Percentiles rank a stretch among this genome's conserved stretches.
Conservation (phyloP, 148 eudicot genomes). For the Mesembryanthemum crystallinum region DNA sequence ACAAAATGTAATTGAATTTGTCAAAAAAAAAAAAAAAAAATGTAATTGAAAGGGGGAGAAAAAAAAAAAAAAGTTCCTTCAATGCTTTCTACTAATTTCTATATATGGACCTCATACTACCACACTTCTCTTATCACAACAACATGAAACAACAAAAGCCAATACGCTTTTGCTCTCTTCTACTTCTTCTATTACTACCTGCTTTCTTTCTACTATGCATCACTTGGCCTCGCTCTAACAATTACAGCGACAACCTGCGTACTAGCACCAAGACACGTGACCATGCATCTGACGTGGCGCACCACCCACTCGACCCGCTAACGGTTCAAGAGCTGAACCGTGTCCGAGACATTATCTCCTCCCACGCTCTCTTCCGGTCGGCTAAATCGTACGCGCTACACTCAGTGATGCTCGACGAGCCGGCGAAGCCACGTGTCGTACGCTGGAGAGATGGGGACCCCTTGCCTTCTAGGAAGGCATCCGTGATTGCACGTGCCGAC, state of each 20-base stretch:
- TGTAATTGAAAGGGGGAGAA: too few relatives aligned
- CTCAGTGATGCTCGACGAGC: constrained; percentile 63
- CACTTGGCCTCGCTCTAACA: too few relatives aligned
- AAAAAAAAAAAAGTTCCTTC: too few relatives aligned
- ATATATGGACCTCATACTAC: too few relatives aligned
- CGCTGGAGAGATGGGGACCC: constrained; percentile 64
- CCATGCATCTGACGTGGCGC: constrained; percentile 41
- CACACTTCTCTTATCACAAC: too few relatives aligned
- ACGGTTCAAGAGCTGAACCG: constrained; percentile 60
- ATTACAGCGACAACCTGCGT: constrained; percentile 31
- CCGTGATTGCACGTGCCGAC: constrained; percentile 67
- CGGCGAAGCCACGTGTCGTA: constrained; percentile 50
- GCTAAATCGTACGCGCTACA: constrained; percentile 50
- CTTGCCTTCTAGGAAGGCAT: constrained; percentile 58
- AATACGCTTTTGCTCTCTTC: too few relatives aligned
- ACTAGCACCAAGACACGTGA: constrained; percentile 16
- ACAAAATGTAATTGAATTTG: too few relatives aligned
- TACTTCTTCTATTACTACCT: too few relatives aligned
- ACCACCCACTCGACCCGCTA: constrained; percentile 80
- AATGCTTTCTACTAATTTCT: too few relatives aligned
- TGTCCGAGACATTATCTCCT: constrained; percentile 39
- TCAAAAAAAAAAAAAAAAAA: too few relatives aligned
- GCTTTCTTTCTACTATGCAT: too few relatives aligned
- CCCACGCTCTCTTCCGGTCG: constrained; percentile 42
- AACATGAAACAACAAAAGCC: too few relatives aligned